phyloP scores from a whole-genome alignment of 345 rosid genomes.

The Excoecaria agallocha region DNA sequence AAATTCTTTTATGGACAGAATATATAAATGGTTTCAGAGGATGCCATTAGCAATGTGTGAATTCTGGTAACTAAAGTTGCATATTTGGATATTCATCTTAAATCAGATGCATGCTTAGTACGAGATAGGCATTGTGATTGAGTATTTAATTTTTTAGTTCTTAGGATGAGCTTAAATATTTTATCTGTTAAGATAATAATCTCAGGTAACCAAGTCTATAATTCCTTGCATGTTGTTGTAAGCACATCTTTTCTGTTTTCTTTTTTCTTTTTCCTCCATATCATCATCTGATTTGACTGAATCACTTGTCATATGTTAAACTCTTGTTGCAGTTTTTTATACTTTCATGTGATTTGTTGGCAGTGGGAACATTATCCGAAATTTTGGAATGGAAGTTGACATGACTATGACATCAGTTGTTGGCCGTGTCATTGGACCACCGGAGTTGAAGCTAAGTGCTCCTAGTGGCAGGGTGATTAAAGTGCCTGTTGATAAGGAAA shows the following conservation, averaged over 20 bases:
- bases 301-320: neutral
- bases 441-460: slow-evolving; percentile 52
- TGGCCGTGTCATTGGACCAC: slow-evolving; percentile 77
- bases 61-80: neutral
- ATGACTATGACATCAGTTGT: slow-evolving; percentile 57
- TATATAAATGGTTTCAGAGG: neutral
- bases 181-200: neutral
- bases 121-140: neutral
- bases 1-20: neutral
- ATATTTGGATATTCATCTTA: neutral
- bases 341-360: slow-evolving; percentile 17
- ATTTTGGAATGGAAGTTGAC: slow-evolving; percentile 65
- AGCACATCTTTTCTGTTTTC: neutral
- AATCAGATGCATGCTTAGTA: neutral
- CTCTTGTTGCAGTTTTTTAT: neutral
- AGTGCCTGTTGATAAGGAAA: slow-evolving; percentile 49
- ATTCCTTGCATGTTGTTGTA: neutral
- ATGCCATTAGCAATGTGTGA: neutral
- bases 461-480: slow-evolving; percentile 34
- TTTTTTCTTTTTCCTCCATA: neutral
- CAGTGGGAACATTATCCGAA: slow-evolving; percentile 54
- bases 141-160: neutral
- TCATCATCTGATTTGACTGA: neutral
- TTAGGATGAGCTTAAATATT: neutral
- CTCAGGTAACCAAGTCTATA: neutral